Evolutionary conservation across 2,329 filamentous ascomycete genomes (phyloP), one percentile per base, ranked within the genome.

Genomic region (Lasiodiplodia hormozganensis): DNA sequence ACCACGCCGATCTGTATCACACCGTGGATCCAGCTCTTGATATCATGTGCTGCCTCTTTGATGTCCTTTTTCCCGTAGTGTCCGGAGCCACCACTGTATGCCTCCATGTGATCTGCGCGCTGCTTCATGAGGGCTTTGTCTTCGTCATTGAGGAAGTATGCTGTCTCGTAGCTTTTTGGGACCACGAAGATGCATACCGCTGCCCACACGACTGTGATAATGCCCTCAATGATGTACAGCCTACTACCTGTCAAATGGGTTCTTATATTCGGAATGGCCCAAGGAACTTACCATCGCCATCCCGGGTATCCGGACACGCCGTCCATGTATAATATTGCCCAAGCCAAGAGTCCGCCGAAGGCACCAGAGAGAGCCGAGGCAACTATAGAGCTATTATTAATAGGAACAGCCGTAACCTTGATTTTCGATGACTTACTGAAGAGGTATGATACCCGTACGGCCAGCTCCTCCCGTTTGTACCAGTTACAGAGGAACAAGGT

Each of bases 1-100:
- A 81, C 77, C 4, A 79, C 77, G 10, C 73, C 75, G 68, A 83
- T 81, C 64, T 82, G 80, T 18, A 79, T 79, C 12, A 76, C 53
- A 5, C 76, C 77, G 58, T 78, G 76, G 1, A 74, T 18, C 76
- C 76, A 78, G 58, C 72, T 75, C 69, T 77, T 78, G 25, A 76
- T 57, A 49, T 78, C 76, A 54, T 73, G 75, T 0, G 75, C 75
- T 3, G 76, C 77, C 64, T 74, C 73, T 34, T 73, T 76, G 70
- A 77, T 77, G 43, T 78, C 75, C 2, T 69, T 70, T 64, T 73
- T 76, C 0, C 71, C 64, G 52, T 77, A 76, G 51, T 76, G 76
- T 7, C 76, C 76, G 4, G 69, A 70, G 23, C 76, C 75, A 7
- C 73, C 74, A 10, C 72, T 75, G 68, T 78, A 78, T 4, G 76